These are phyloP conservation scores for Fagopyrum homotropicum DNA, from an alignment of 148 eudicot species.

Conservation along the genomic window DNA sequence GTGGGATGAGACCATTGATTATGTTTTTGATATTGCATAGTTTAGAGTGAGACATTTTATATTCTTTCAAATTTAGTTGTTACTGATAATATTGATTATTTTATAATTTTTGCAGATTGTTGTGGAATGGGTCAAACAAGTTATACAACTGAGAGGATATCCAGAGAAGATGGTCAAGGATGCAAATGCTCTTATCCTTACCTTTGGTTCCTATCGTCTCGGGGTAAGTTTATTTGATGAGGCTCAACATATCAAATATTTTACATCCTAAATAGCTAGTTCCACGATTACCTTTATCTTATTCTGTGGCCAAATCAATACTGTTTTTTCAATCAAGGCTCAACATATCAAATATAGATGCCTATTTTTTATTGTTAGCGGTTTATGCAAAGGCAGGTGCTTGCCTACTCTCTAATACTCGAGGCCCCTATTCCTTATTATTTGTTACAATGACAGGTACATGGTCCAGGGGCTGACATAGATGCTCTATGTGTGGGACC, in stretches of 20 bases:
- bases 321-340: not conserved
- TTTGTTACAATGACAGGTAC: conserved; percentile 34
- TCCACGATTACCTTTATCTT: not conserved
- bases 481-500: conserved; percentile 86
- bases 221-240: conserved; percentile 47
- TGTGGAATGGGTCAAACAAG: conserved; percentile 78
- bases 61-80: not conserved
- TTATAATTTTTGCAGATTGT: conserved; percentile 43
- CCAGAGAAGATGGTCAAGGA: conserved; percentile 84
- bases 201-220: conserved; percentile 86
- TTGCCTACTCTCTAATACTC: not conserved
- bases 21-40: too few species aligned
- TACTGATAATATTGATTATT: too few species aligned
- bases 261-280: not conserved
- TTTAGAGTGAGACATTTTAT: too few species aligned
- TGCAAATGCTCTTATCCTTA: conserved; percentile 78
- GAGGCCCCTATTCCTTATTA: not conserved
- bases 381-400: not conserved
- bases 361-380: not conserved
- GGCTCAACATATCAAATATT: not conserved
- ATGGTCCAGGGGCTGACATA: conserved; percentile 86
- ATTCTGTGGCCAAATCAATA: not conserved
- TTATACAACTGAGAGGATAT: conserved; percentile 74
- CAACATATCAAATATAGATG: too few species aligned
- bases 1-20: too few species aligned